A percentile compares a stretch with the other conserved stretches of the same genome.
phyloP scores from a whole-genome alignment of 257 asterid species.

The Penstemon newberryi region DNA sequence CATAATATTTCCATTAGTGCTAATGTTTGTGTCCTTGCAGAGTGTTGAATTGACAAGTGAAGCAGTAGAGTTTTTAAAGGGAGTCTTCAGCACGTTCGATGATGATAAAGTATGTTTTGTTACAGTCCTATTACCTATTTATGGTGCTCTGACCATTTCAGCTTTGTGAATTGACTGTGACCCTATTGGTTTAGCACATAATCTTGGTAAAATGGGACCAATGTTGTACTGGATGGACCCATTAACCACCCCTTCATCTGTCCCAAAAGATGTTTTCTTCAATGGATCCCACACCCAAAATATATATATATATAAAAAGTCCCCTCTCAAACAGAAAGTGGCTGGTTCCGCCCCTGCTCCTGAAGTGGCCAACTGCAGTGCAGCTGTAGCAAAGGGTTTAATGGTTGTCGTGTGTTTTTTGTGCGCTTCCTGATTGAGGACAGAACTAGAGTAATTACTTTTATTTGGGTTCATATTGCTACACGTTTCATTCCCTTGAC shows the following conservation, averaged over 20 bases:
- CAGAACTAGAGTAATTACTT: constrained; percentile 9
- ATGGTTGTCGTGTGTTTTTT: background rate
- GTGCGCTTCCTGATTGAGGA: constrained; percentile 7
- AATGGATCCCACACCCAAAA: too few species aligned
- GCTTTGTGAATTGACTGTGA: background rate
- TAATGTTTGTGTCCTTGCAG: constrained; percentile 54
- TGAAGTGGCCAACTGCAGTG: constrained; percentile 1
- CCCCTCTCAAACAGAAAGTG: too few species aligned
- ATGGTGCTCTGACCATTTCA: constrained; percentile 2
- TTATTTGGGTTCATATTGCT: constrained; percentile 10
- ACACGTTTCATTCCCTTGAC: constrained; percentile 6
- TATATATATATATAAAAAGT: too few species aligned
- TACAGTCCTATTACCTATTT: constrained; percentile 22
- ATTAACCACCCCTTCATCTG: too few species aligned
- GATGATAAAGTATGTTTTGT: constrained; percentile 67
- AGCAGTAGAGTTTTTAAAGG: constrained; percentile 92
- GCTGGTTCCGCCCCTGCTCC: background rate
- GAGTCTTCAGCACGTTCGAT: constrained; percentile 88
- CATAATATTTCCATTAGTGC: background rate
- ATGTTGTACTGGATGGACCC: too few species aligned
- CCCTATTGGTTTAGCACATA: too few species aligned
- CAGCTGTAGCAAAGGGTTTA: background rate
- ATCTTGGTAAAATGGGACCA: too few species aligned
- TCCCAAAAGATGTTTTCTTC: too few species aligned
- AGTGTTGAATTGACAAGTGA: constrained; percentile 95